Percentiles rank a stretch among this genome's conserved stretches.
Evolutionary conservation across 2,329 filamentous ascomycete species (phyloP).

Genomic region (Graphilbum ipis-grandicollis): DNA sequence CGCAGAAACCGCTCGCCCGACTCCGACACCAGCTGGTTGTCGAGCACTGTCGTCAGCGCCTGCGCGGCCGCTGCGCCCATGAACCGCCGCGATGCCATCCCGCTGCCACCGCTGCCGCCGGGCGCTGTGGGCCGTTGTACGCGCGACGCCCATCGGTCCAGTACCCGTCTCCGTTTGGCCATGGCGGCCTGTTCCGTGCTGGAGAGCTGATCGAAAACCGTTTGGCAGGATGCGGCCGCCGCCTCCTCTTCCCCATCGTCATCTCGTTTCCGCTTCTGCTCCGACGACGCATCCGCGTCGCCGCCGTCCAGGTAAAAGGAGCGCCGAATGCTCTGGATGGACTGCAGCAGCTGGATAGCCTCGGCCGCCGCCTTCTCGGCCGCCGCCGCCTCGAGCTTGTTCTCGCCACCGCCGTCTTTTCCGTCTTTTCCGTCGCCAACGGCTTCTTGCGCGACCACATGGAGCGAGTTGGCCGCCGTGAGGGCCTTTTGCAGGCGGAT

Average conservation of each 20-base stretch:
- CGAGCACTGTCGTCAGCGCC: conserved; percentile 48
- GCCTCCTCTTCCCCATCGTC: conserved; percentile 40
- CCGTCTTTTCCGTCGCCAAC: background rate
- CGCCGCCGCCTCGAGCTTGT: conserved; percentile 10
- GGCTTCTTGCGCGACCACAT: conserved; percentile 18
- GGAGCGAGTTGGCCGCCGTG: conserved; percentile 61
- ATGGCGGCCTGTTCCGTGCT: conserved; percentile 42
- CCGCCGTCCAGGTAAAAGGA: conserved; percentile 32
- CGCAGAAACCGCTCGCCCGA: conserved; percentile 50
- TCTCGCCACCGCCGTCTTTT: conserved; percentile 1
- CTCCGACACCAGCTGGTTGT: conserved; percentile 40
- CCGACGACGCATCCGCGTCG: conserved; percentile 19
- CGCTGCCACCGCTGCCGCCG: background rate
- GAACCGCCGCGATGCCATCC: conserved; percentile 39
- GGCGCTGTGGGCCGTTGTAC: conserved; percentile 37
- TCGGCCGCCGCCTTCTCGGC: conserved; percentile 75
- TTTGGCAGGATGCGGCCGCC: conserved; percentile 31
- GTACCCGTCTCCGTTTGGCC: conserved; percentile 47
- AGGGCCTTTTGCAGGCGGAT: conserved; percentile 89
- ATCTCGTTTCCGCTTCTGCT: conserved; percentile 29
- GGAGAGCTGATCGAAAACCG: conserved; percentile 58
- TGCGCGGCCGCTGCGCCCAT: conserved; percentile 31
- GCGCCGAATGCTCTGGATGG: conserved; percentile 52
- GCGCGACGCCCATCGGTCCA: conserved; percentile 86
- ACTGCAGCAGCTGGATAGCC: conserved; percentile 47